phyloP scores from a whole-genome alignment of 176 grass and related monocot species.

The Microstegium vimineum region DNA sequence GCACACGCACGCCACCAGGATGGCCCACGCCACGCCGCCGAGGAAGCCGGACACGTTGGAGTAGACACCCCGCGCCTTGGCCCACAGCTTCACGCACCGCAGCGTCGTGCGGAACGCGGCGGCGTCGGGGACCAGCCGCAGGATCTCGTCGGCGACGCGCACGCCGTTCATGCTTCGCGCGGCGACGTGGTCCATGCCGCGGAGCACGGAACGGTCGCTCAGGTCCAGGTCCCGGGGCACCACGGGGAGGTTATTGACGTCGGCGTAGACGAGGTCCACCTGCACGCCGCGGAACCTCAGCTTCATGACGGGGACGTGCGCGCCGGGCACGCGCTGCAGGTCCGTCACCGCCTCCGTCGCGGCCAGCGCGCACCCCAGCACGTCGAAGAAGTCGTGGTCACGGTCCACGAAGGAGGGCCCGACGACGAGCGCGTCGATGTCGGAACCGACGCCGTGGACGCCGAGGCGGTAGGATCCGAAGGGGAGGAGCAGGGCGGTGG shows the following conservation, averaged over 20 bases:
- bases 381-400: conserved; percentile 66
- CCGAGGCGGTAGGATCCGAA: conserved; percentile 88
- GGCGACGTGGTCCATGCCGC: conserved; percentile 49
- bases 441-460: conserved; percentile 77
- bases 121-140: conserved; percentile 66
- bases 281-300: conserved; percentile 66
- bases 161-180: conserved; percentile 79
- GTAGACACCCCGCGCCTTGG: conserved; percentile 65
- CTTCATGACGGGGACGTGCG: conserved; percentile 81
- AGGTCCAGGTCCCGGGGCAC: conserved; percentile 63
- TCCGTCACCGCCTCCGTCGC: conserved; percentile 59
- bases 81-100: conserved; percentile 81
- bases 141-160: conserved; percentile 66
- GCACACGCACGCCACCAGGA: conserved; percentile 76
- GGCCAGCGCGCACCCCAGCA: conserved; percentile 47
- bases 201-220: conserved; percentile 50
- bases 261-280: conserved; percentile 78
- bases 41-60: conserved; percentile 85
- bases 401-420: conserved; percentile 70
- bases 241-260: conserved; percentile 45
- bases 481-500: conserved; percentile 67
- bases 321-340: conserved; percentile 68
- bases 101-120: conserved; percentile 63
- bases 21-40: conserved; percentile 77
- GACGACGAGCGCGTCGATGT: conserved; percentile 81